Conservation (phyloP, 148 eudicot species). For the Tetragonia tetragonoides region DNA sequence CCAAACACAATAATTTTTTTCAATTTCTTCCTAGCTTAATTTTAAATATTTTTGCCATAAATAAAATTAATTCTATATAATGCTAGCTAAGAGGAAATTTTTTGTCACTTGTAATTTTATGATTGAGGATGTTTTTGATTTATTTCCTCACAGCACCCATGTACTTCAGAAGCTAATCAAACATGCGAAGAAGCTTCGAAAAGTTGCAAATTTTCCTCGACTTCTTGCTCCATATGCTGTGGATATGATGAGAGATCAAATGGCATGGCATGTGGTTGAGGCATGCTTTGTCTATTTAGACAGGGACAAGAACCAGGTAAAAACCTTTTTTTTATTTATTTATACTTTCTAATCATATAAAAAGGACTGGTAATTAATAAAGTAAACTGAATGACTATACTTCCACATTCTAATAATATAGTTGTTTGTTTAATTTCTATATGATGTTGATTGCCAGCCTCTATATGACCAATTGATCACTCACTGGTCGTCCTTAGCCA, state of each 20-base stretch:
- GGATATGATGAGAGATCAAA: conserved; percentile 2
- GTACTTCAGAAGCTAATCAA: conserved; percentile 18
- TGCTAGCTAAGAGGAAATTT: too few relatives aligned
- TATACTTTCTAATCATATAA: too few relatives aligned
- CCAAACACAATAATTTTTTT: too few relatives aligned
- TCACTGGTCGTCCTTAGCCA: conserved; percentile 3
- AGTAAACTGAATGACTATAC: too few relatives aligned
- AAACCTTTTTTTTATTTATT: too few relatives aligned
- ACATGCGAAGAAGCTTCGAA: neutral
- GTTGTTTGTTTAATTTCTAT: neutral
- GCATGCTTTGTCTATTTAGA: conserved; percentile 11
- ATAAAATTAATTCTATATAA: too few relatives aligned
- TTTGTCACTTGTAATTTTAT: too few relatives aligned
- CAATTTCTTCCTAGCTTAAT: too few relatives aligned
- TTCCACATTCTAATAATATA: neutral
- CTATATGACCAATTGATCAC: neutral
- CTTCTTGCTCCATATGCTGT: neutral
- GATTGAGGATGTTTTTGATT: too few relatives aligned
- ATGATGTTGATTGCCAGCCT: neutral
- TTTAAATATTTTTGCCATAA: too few relatives aligned
- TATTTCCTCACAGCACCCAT: neutral
- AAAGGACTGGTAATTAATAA: too few relatives aligned
- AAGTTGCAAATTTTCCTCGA: neutral
- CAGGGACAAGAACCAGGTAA: neutral
- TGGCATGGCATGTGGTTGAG: conserved; percentile 13